Evolutionary conservation across 805 yeast species (phyloP), one percentile per base, ranked within the genome.

Genomic region (Ogataea methanolica): DNA sequence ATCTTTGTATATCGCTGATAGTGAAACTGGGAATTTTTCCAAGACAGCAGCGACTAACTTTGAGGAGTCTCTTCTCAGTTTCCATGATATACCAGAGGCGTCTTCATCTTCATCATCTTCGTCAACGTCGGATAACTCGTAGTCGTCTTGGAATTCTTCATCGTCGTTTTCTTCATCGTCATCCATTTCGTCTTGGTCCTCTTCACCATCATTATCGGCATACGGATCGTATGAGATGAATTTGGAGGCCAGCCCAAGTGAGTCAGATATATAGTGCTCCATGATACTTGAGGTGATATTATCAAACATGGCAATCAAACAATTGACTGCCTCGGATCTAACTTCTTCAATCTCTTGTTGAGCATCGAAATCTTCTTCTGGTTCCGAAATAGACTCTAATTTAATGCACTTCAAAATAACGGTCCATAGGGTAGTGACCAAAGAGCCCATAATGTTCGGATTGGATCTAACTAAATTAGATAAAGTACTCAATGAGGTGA

Each of bases 41-140:
- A 76, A 63, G 14, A 77, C 47, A 0, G 72, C 57, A 16, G 71
- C 61, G 7, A 76, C 56, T 33, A 81, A 57, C 31, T 65, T 66
- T 6, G 78, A 70, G 0, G 87, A 66, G 45, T 74, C 75, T 38
- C 78, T 68, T 49, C 94, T 69, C 17, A 86, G 64, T 52, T 78
- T 82, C 85, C 91, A 83, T 1, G 84, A 74, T 17, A 59, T 62
- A 22, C 66, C 69, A 33, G 69, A 69, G 5, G 63, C 66, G 19
- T 64, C 67, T 16, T 69, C 71, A 23, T 58, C 62, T 34, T 77
- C 80, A 23, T 58, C 70, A 11, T 77, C 83, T n/a, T 69, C 76
- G n/a, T 73, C 69, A 33, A 68, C 68, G 21, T 65, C 67, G 19
- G 69, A 69, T 4, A 56, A 50, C 33, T 73, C 78, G 43, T 58